Evolutionary conservation across 352 stramenopile species (phyloP), one percentile per base, ranked within the genome.

Genomic region (Pythium scleroteichum): DNA sequence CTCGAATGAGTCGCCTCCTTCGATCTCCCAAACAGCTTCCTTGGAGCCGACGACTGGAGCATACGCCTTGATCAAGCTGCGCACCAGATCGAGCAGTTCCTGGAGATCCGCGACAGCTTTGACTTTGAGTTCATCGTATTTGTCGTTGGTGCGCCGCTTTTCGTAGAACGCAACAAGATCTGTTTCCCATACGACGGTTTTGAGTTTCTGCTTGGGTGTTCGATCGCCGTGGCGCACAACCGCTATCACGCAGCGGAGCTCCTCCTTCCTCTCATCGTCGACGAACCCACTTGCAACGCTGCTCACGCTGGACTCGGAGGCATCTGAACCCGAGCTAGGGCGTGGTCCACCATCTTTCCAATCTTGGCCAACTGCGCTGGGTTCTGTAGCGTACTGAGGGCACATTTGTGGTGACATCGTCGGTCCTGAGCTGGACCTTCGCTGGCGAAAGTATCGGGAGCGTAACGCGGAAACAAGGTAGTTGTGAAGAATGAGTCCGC

Each of bases 131-230:
- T 95, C 87, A 26, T 93, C 82, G 58, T 88, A 86, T 55, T 91
- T 92, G 52, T 84, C 78, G 45, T 86, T 85, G 27, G 59, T 85
- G 13, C 76, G 75, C 1, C 79, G 71, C 53, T 76, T 80, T 54
- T 90, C 77, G 60, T 95, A 94, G 52, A 95, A 93, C 9, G 77
- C 68, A 3, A 98, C 74, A 9, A 98, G 75, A 22, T 88, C 76
- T 23, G 85, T 80, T 47, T 96, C 86, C 68, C 81, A 93, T 42
- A 97, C 81, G 20, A 94, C 76, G 6, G 96, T 97, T 72, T 98
- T 98, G 24, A 98, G 82, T 67, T 99, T 99, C 73, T 99, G 97
- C 77, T 99, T 99, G 0, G 98, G 98, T 9, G 97, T 99, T 44
- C 98, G 83, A 75, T 99, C 98, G 10, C 97, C 98, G 69, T 99